Base-by-base conservation (phyloP, 495 filamentous ascomycete genomes). In the Parathielavia hyrcaniae region DNA sequence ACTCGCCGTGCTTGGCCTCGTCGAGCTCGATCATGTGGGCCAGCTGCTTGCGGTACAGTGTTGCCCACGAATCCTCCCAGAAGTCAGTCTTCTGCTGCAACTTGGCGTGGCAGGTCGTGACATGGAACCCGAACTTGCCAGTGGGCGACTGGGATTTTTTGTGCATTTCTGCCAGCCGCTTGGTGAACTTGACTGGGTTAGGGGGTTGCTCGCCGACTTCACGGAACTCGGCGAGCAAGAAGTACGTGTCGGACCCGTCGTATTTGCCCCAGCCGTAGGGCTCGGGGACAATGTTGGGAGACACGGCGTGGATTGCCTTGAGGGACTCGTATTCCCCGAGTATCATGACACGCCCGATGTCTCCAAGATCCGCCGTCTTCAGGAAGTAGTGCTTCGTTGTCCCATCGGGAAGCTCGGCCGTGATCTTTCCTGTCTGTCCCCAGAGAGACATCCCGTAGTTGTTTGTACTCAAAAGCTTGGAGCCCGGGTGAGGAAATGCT, bases 101-200 rank as follows among this genome's bases (percentile, higher is more conserved):
- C 5, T 53, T 61, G 53, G 75, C 71, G 23, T 74, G 69, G 61
- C 38, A 78, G 36, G 35, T 71, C 66, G 34, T 71, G 68, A 73
- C 55, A 45, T 78, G 74, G 58, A 82, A 82, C 0, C 79, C 79
- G 58, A 78, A 83, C 57, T 75, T 75, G 0, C 74, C 75, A 14
- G 65, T 76, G 2, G 78, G 80, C 7, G 79, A 80, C 9, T 16
- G 56, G 23, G 66, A 68, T 2, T 70, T 68, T 19, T 57, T 53
- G 53, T 81, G 78, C 19, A 82, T 51, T n/a, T 73, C 69, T 4
- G 81, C 65, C 16, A 62, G 55, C 5, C 64, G 51, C 51, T 60
- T 55, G 23, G 78, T 71, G 32, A 69, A 61, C 5, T 39, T 41
- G 1, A 34, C 43, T 8, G 61, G 63, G 20, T 51, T 26, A 12